Evolutionary conservation across 768 basidiomycete species (phyloP), one percentile per base, ranked within the genome.

Genomic region (Hydnomerulius pinastri): DNA sequence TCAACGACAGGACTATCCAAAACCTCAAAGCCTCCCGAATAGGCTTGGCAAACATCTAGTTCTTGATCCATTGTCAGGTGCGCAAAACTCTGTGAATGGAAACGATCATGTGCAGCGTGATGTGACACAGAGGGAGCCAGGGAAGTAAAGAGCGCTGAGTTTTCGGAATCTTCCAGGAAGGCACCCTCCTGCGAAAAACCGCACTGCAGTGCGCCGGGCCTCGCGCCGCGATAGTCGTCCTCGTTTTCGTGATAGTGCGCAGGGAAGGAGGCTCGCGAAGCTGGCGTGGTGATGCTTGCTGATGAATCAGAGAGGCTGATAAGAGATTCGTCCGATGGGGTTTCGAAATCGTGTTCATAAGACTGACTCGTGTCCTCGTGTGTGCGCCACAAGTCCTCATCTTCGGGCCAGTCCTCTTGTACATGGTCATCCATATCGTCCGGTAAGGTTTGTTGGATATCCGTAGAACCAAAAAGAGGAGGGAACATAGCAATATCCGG

Each of bases 291-390:
- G 42, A 53, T 59, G 36, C 53, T 42, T 50, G 54, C 43, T 49
- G 53, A 60, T 43, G 55, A 51, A 39, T 55, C 47, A 23, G 51
- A 18, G 40, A 32, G 36, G 48, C 46, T 24, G 60, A 68, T 63
- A 67, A 64, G 67, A 50, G 57, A 64, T 56, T 50, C 46, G 18
- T 54, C 55, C 44, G 56, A 63, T 56, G 43, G 44, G 37, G 45
- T 43, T 51, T 51, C 48, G 21, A 40, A 39, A 40, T 59, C 44
- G 37, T 10, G 18, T 39, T 49, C 39, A 9, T 35, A 25, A 32
- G 25, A 41, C n/a, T 27, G 30, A 28, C 46, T 38, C 20, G 38
- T 50, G 39, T 43, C 40, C 30, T 46, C 62, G 23, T 35, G 21
- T 29, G 41, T 21, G 40, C 35, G 39, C 57, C 63, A 55, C 57